phyloP scores from a whole-genome alignment of 805 yeast genomes.

The Teunomyces cretensis region DNA sequence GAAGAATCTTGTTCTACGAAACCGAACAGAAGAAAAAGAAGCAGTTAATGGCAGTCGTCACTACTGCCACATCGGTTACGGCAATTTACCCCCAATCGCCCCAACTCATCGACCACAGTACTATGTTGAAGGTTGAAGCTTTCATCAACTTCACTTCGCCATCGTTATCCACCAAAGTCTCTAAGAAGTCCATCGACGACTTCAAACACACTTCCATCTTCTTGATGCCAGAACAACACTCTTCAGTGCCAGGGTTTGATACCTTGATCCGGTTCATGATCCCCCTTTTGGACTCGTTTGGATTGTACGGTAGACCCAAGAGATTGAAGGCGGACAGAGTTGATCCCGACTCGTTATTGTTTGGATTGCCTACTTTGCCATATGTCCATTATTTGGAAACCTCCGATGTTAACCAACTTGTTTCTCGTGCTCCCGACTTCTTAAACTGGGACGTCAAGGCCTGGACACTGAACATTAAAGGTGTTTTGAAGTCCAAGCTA shows the following conservation, averaged over 20 bases:
- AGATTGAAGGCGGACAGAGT: constrained; percentile 42
- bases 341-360: constrained; percentile 40
- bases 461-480: constrained; percentile 34
- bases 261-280: constrained; percentile 45
- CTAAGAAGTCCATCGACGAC: constrained; percentile 31
- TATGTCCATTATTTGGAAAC: constrained; percentile 42
- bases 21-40: constrained; percentile 72
- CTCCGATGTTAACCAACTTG: constrained; percentile 26
- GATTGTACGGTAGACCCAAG: constrained; percentile 46
- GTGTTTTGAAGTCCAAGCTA: constrained; percentile 33
- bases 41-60: constrained; percentile 75
- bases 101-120: constrained; percentile 76
- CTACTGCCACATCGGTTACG: constrained; percentile 66
- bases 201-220: constrained; percentile 43
- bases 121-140: constrained; percentile 89
- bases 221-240: constrained; percentile 46
- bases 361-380: constrained; percentile 48
- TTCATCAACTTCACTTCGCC: constrained; percentile 58
- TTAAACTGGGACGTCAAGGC: constrained; percentile 37
- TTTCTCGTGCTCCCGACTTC: constrained; percentile 17
- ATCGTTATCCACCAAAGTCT: constrained; percentile 29
- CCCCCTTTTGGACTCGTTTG: constrained; percentile 43
- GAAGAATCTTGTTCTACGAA: constrained; percentile 78
- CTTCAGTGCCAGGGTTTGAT: constrained; percentile 49
- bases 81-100: constrained; percentile 93